These are phyloP conservation scores for Alternaria sp. DNA, from an alignment of 2,329 filamentous ascomycete genomes.

Conservation along the genomic window DNA sequence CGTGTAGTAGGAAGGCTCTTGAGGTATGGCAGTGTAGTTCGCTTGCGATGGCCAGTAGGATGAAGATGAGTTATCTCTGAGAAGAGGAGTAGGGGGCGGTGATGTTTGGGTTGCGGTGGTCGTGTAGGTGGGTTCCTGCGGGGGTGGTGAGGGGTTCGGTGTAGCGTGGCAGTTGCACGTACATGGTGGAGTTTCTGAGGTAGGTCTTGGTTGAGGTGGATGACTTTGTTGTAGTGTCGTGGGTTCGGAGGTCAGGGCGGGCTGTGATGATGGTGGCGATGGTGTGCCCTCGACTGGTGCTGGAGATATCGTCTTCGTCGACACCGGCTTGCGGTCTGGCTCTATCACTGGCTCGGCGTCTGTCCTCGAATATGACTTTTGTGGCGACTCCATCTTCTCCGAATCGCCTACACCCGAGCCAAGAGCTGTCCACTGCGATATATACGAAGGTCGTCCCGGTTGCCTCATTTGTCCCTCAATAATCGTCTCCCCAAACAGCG, in stretches of 20 bases:
- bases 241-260: no score
- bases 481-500: constrained; percentile 15
- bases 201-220: neutral
- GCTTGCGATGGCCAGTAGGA: constrained; percentile 9
- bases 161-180: constrained; percentile 21
- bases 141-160: neutral
- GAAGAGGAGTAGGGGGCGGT: constrained; percentile 14
- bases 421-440: constrained; percentile 2
- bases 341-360: neutral
- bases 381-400: neutral
- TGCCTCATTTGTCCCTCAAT: constrained; percentile 4
- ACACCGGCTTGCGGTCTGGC: neutral
- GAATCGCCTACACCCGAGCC: neutral
- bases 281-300: neutral
- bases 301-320: neutral
- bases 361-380: neutral
- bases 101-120: constrained; percentile 37
- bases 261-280: neutral
- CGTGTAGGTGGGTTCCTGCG: constrained; percentile 18
- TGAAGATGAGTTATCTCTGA: constrained; percentile 10
- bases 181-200: constrained; percentile 8
- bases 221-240: neutral
- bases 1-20: constrained; percentile 6
- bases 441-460: constrained; percentile 12
- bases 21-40: constrained; percentile 14